Base-by-base conservation (phyloP, 495 filamentous ascomycete genomes). In the Hypoxylon rickii region DNA sequence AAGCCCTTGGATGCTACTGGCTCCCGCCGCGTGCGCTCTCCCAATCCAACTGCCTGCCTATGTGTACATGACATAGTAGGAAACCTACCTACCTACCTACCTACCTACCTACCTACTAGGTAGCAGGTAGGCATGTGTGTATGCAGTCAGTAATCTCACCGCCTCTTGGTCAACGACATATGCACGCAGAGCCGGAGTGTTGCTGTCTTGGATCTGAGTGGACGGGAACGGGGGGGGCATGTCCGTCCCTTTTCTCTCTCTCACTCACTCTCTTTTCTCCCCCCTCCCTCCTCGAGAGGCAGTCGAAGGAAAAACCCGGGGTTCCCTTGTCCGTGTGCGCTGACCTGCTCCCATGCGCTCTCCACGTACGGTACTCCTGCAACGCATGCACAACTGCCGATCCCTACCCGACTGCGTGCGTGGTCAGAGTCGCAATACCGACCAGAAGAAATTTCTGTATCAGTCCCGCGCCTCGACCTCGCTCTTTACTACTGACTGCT, bases 311-410 rank as follows among this genome's bases (percentile, higher is more conserved):
- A 36, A 54, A 63, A 58, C 53, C 59, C 53, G 53, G 59, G 59
- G 59, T 63, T 58, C 10, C 53, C 59, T 41, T 57, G 40, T 55
- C 58, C 52, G 58, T 52, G 36, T 63, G 49, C 41, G 48, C 59
- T 63, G 53, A 58, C 53, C 45, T 64, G 55, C 4, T 4, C 61
- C 59, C 34, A 38, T 38, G 34, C 34, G 10, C 24, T 29, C 10
- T n/a, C n/a, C n/a, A n/a, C n/a, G n/a, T n/a, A n/a, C n/a, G n/a
- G n/a, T n/a, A n/a, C n/a, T n/a, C n/a, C n/a, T n/a, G n/a, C n/a
- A n/a, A n/a, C n/a, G n/a, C 55, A 63, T 59, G 60, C 60, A 64
- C 44, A 31, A 48, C 51, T 64, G 61, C 61, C 61, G 61, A 64
- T 64, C 61, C 54, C 55, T 64, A 52, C 61, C 61, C 50, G 61